phyloP scores from a whole-genome alignment of 176 grass and related monocot species.

The Melocanna baccifera region DNA sequence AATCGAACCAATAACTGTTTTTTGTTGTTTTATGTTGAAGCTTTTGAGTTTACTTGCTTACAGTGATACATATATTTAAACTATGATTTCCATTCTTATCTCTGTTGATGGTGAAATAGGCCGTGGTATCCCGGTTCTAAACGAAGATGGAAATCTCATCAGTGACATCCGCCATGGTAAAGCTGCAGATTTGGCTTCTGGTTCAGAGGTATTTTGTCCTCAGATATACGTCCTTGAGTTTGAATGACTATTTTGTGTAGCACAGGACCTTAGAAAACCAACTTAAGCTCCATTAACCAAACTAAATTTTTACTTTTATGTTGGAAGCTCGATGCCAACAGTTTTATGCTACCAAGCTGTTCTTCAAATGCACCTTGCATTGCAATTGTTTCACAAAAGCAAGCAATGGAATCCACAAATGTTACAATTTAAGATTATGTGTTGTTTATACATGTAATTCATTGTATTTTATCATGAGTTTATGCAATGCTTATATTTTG shows the following conservation, averaged over 20 bases:
- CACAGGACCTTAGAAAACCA: neutral
- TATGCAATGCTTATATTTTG: conserved; percentile 1
- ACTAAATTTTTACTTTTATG: neutral
- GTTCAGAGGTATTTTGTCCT: conserved; percentile 61
- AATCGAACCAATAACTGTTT: neutral
- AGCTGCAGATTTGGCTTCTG: conserved; percentile 44
- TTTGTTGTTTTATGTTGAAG: conserved; percentile 10
- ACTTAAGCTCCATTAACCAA: neutral
- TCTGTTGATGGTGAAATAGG: conserved; percentile 31
- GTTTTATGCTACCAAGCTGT: neutral
- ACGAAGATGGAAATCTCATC: conserved; percentile 82
- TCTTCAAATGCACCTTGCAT: neutral
- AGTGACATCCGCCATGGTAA: conserved; percentile 54
- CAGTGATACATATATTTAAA: conserved; percentile 1
- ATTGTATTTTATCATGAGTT: neutral
- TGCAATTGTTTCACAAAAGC: neutral
- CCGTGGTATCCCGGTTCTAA: conserved; percentile 68
- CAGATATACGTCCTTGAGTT: neutral
- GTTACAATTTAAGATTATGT: conserved; percentile 16
- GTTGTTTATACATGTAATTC: conserved; percentile 7
- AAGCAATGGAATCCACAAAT: neutral
- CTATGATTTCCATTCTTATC: conserved; percentile 2
- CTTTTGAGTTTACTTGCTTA: conserved; percentile 14
- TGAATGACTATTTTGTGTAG: neutral
- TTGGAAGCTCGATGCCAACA: neutral